Conservation (phyloP, 106 monocot species). For the Dactylorhiza incarnata region DNA sequence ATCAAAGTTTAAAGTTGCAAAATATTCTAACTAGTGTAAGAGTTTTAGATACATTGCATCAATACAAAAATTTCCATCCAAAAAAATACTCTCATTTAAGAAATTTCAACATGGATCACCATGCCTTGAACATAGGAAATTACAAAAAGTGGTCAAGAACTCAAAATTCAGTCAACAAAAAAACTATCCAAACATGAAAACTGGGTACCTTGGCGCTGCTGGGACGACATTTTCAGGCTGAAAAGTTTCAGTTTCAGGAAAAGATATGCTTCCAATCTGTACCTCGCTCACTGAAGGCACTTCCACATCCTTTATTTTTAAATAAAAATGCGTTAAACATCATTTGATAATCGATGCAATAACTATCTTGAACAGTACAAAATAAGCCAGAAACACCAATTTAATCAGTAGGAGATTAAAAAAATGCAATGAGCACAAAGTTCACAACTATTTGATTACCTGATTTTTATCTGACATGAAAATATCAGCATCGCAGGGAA, state of each 20-base stretch:
- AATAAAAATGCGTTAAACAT: background rate
- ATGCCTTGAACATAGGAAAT: background rate
- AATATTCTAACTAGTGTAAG: background rate
- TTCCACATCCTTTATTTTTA: slow-evolving; percentile 7
- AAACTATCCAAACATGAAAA: slow-evolving; percentile 8
- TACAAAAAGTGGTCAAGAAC: background rate
- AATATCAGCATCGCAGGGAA: background rate
- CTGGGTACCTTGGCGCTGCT: slow-evolving; percentile 19
- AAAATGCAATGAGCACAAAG: background rate
- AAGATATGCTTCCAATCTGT: slow-evolving; percentile 3
- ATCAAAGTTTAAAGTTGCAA: background rate
- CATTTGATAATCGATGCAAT: slow-evolving; percentile 5
- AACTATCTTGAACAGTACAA: background rate
- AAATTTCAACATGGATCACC: background rate
- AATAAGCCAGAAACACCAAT: background rate
- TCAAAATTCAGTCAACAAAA: background rate
- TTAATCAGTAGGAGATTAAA: background rate
- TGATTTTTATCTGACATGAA: slow-evolving; percentile 11
- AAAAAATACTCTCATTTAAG: too few relatives aligned
- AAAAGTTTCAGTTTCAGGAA: slow-evolving; percentile 13
- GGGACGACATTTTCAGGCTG: background rate
- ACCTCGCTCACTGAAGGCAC: background rate
- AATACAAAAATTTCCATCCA: too few relatives aligned
- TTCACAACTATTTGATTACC: slow-evolving; percentile 3
- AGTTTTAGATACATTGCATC: too few relatives aligned